phyloP scores from a whole-genome alignment of 371 early-diverging fungal genomes.

The Haplosporangium sp. region DNA sequence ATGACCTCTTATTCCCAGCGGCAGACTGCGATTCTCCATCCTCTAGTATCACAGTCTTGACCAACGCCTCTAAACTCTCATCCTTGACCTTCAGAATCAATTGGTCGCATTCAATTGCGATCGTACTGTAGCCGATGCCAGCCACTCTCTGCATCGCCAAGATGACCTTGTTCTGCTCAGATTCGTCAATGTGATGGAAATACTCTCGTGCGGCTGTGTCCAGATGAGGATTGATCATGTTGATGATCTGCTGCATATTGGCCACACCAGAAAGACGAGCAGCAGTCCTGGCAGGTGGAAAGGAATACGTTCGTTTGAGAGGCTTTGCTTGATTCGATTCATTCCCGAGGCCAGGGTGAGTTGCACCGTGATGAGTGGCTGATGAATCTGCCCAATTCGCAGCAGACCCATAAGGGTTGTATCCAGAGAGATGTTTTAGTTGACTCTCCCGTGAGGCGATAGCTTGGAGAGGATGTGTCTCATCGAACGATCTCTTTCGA shows the following conservation, averaged over 20 bases:
- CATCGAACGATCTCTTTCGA: constrained; percentile 51
- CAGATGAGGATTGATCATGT: constrained; percentile 52
- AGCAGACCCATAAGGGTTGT: not conserved
- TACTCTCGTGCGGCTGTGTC: constrained; percentile 48
- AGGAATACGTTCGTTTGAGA: constrained; percentile 54
- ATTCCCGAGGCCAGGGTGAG: not conserved
- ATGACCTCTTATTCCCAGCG: no score
- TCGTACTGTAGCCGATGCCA: constrained; percentile 42
- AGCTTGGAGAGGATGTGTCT: constrained; percentile 3
- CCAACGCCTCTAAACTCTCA: constrained; percentile 24
- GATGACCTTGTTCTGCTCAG: constrained; percentile 16
- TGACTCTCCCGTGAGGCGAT: not conserved
- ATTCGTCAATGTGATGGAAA: constrained; percentile 25
- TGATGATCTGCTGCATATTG: constrained; percentile 19
- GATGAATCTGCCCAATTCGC: constrained; percentile 21
- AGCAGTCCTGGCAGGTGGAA: constrained; percentile 45
- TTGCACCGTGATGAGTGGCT: constrained; percentile 20
- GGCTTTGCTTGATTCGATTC: constrained; percentile 3
- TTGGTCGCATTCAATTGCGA: constrained; percentile 45
- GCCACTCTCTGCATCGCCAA: constrained; percentile 51
- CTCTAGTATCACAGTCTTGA: constrained; percentile 22
- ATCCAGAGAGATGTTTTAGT: constrained; percentile 8
- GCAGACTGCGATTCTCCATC: constrained; percentile 1
- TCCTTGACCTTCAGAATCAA: constrained; percentile 50
- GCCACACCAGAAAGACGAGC: constrained; percentile 10